phyloP scores from a whole-genome alignment of 2,329 filamentous ascomycete species.

The Epichloe glyceriae region DNA sequence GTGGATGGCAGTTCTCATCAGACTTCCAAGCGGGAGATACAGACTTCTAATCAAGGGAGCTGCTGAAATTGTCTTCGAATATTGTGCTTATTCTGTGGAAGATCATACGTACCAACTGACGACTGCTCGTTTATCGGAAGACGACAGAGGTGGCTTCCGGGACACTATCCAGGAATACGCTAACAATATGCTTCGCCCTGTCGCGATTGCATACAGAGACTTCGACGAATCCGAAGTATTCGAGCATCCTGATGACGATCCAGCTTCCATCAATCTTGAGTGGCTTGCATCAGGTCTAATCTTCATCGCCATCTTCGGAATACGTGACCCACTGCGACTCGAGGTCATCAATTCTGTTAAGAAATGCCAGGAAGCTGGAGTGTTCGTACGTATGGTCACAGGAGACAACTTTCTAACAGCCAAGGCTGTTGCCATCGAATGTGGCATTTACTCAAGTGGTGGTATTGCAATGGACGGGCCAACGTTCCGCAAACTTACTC shows the following conservation, averaged over 20 bases:
- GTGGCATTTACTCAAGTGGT: conserved; percentile 39
- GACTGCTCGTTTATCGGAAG: conserved; percentile 17
- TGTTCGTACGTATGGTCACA: conserved; percentile 53
- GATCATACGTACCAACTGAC: conserved; percentile 29
- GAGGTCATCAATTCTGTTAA: conserved; percentile 50
- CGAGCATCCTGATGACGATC: conserved; percentile 29
- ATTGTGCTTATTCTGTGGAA: conserved; percentile 27
- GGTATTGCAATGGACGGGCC: conserved; percentile 46
- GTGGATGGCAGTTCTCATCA: conserved; percentile 42
- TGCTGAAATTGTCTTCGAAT: conserved; percentile 39
- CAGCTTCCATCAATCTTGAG: conserved; percentile 22
- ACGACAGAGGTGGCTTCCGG: conserved; percentile 19
- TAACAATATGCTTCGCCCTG: conserved; percentile 57
- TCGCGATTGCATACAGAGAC: conserved; percentile 62
- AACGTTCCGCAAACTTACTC: conserved; percentile 44
- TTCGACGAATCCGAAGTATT: conserved; percentile 56
- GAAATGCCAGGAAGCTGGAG: conserved; percentile 49
- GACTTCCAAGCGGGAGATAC: conserved; percentile 30
- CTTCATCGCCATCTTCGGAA: conserved; percentile 41
- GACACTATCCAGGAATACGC: conserved; percentile 39
- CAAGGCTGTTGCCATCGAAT: conserved; percentile 30
- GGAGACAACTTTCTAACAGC: conserved; percentile 32
- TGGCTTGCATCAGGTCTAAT: conserved; percentile 34
- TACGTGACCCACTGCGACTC: conserved; percentile 52
- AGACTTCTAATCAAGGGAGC: conserved; percentile 44